Conservation (phyloP, 192 early-diverging fungal species). For the Mortierella alpina region DNA sequence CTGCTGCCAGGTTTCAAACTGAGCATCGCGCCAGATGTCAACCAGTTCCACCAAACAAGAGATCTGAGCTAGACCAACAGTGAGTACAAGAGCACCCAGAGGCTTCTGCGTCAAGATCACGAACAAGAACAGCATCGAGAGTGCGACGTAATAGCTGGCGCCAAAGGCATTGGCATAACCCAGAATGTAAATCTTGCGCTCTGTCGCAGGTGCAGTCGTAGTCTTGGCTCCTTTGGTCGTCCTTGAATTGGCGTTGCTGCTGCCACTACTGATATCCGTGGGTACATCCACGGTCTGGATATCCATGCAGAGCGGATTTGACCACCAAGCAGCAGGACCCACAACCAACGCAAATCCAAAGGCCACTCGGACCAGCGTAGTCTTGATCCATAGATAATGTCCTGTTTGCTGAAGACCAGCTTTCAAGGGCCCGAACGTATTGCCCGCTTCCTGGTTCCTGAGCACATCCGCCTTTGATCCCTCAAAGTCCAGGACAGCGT, state of each 20-base stretch:
- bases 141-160: slow-evolving; percentile 73
- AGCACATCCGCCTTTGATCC: slow-evolving; percentile 28
- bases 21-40: slow-evolving; percentile 54
- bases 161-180: slow-evolving; percentile 77
- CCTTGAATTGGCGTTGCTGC: not conserved
- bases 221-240: not conserved
- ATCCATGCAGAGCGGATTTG: slow-evolving; percentile 66
- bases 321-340: slow-evolving; percentile 63
- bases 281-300: slow-evolving; percentile 50
- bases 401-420: slow-evolving; percentile 24
- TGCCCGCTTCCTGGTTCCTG: slow-evolving; percentile 22
- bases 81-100: slow-evolving; percentile 76
- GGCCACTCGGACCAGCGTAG: slow-evolving; percentile 64
- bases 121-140: slow-evolving; percentile 69
- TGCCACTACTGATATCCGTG: not conserved
- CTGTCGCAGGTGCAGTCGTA: slow-evolving; percentile 1
- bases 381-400: slow-evolving; percentile 51
- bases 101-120: slow-evolving; percentile 82
- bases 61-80: slow-evolving; percentile 57
- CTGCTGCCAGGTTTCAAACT: slow-evolving; percentile 32
- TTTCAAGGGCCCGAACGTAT: slow-evolving; percentile 34
- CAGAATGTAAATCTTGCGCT: slow-evolving; percentile 57
- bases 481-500: slow-evolving; percentile 68
- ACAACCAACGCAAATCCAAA: slow-evolving; percentile 65
- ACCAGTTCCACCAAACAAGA: slow-evolving; percentile 61